Base-by-base conservation (phyloP, 108 stramenopile genomes). In the Skeletonema costatum region DNA sequence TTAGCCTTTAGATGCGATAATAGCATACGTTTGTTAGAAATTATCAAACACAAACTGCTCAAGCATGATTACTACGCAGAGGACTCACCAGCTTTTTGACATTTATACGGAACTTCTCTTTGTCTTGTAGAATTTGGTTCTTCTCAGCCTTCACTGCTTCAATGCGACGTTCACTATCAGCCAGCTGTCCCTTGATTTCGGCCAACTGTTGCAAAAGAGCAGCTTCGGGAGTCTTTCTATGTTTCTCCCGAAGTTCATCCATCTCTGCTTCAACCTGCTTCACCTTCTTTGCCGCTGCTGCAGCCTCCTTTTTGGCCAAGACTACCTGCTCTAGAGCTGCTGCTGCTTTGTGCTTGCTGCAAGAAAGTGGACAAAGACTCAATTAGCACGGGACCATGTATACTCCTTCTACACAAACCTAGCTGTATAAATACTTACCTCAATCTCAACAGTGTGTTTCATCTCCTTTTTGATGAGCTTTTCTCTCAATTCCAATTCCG, bases 31-130 rank as follows among this genome's bases (percentile, higher is more conserved):
- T 36, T 36, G 6, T 36, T 36, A 36, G 36, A 36, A 36, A 1
- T 36, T 35, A 35, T 35, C 33, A 39, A 21, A 36, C 17, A 33
- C 14, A 3, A 1, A 41, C 30, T 4, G 16, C 11, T 46, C 16
- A 46, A n/a, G n/a, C 12, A 17, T 13, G 5, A 17, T 56, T 9
- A 36, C 14, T 33, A 13, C 30, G n/a, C 32, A n/a, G 13, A 60
- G 50, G n/a, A 8, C 80, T 66, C 30, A 74, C 80, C 70, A 82
- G 41, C 64, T 68, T 79, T 56, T 79, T 77, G 25, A 86, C 82
- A 65, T 71, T 78, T 53, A 82, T 50, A 9, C 85, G 79, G 62
- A 81, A 77, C 50, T 83, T 77, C 44, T 86, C 85, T 44, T 86
- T 86, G 39, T 82, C 85, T 16, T 75, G 31, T 13, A 63, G 21